Evolutionary conservation across 495 filamentous ascomycete genomes (phyloP), one percentile per base, ranked within the genome.

Genomic region (Lentithecium fluviatile): DNA sequence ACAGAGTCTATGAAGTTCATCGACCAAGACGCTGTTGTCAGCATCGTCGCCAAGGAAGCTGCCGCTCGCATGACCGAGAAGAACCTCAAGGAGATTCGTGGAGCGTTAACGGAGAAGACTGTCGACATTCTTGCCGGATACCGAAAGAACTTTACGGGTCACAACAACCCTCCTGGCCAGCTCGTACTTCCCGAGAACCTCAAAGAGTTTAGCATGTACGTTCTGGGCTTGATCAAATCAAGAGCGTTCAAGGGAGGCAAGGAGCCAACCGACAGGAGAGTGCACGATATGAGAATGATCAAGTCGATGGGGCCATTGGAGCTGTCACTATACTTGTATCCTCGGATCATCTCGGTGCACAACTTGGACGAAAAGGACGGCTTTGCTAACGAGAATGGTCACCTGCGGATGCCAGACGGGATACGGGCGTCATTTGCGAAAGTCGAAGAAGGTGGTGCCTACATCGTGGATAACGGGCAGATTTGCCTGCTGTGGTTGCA

Each of bases 161-260:
- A 43, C 19, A 86, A 88, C 2, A 90, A 96, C 68, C 92, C 94
- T 8, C 90, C 94, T 7, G 90, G 92, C 12, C 91, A 99, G 70
- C 81, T 99, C 37, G 89, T 99, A 49, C 83, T 99, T 69, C 94
- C 94, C 0, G 95, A 99, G 73, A 88, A 92, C 46, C 80, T 99
- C 21, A 99, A 97, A 69, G 94, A 99, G 67, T 94, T 97, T 69
- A 85, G 86, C 52, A 96, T 99, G 93, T 97, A 91, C 74, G 91
- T 95, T 75, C 83, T 99, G n/a, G 86, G 88, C 52, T 74, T 99
- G 66, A 73, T 96, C 60, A 99, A 97, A 73, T 93, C 84, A 24
- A 84, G 94, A 52, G 90, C 93, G 29, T 90, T 97, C 79, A 97
- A 97, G 76, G 90, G 83, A 48, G 93, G 95, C 55, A 84, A 83